Conservation (phyloP, 2,329 filamentous ascomycete genomes). For the Fusarium sp. region DNA sequence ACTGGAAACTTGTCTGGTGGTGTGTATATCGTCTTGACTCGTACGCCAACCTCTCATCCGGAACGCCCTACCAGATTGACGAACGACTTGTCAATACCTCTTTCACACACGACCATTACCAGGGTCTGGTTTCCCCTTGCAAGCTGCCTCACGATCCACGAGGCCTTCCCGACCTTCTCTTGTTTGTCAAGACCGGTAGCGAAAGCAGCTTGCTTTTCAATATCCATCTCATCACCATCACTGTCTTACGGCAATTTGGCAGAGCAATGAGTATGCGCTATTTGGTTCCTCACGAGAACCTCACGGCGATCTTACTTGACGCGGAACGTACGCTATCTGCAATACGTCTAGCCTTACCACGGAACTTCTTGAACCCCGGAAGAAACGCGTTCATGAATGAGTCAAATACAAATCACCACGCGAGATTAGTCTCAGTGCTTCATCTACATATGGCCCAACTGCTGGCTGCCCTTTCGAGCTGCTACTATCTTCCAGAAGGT, state of each 20-base stretch:
- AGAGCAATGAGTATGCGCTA: neutral
- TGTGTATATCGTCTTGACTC: neutral
- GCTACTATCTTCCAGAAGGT: neutral
- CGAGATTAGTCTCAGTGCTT: neutral
- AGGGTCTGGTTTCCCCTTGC: neutral
- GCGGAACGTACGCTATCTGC: neutral
- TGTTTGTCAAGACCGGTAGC: neutral
- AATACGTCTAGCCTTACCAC: neutral
- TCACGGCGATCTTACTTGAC: neutral
- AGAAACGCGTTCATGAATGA: neutral
- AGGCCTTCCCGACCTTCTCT: neutral
- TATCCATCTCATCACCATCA: neutral
- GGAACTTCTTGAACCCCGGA: neutral
- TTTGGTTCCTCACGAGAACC: neutral
- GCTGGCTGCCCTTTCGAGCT: neutral
- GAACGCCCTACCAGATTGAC: neutral
- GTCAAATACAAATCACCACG: neutral
- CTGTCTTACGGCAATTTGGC: neutral
- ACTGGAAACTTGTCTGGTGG: neutral
- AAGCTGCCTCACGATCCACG: neutral
- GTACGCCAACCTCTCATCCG: neutral
- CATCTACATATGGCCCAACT: neutral
- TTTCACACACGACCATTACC: neutral
- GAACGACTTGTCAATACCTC: neutral
- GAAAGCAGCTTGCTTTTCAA: neutral